Evolutionary conservation across 331 rosid genomes (phyloP).

Genomic region (Malus hybrid): DNA sequence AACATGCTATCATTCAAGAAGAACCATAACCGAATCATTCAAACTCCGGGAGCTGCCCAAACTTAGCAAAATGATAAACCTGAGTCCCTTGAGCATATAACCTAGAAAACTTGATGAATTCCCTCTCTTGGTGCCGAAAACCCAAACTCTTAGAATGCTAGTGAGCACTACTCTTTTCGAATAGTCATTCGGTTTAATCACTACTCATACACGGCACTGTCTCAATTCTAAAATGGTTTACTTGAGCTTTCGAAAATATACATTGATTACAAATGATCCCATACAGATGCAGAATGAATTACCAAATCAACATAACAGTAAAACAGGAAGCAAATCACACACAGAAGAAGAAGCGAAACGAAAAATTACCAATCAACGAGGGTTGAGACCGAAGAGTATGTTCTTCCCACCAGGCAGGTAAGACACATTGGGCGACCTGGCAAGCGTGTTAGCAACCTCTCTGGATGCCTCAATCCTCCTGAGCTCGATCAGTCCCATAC

Average conservation of each 20-base stretch:
- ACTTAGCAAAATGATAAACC: neutral
- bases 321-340: neutral
- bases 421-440: slow-evolving; percentile 67
- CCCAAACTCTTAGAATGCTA: neutral
- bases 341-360: neutral
- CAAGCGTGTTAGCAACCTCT: slow-evolving; percentile 67
- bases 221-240: neutral
- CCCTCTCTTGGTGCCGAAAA: neutral
- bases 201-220: neutral
- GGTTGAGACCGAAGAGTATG: slow-evolving; percentile 34
- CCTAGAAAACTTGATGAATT: neutral
- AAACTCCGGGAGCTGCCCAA: neutral
- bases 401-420: slow-evolving; percentile 40
- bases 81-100: neutral
- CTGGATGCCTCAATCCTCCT: slow-evolving; percentile 82
- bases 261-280: neutral
- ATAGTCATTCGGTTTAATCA: neutral
- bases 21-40: neutral
- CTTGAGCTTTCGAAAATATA: no score
- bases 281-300: neutral
- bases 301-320: no score
- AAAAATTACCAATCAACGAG: slow-evolving; percentile 28
- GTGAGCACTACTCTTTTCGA: neutral
- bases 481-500: slow-evolving; percentile 64
- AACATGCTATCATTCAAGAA: neutral